phyloP scores from a whole-genome alignment of 345 rosid genomes.

The Triadica sebifera region DNA sequence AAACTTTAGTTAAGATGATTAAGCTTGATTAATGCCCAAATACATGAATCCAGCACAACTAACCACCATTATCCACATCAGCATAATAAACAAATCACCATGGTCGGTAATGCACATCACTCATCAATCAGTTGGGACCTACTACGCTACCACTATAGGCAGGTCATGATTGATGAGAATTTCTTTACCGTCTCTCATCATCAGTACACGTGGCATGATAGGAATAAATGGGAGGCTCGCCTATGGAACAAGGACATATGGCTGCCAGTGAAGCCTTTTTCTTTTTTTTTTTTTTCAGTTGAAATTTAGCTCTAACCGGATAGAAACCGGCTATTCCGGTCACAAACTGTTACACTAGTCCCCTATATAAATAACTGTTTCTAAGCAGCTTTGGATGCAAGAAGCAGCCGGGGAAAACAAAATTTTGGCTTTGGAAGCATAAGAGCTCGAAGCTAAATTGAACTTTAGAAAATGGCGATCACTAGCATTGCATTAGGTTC shows the following conservation, averaged over 20 bases:
- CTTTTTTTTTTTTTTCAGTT: conserved; percentile 6
- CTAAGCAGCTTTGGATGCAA: neutral
- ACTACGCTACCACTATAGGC: conserved; percentile 12
- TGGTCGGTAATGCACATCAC: conserved; percentile 41
- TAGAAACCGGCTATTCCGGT: conserved; percentile 19
- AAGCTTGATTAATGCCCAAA: conserved; percentile 18
- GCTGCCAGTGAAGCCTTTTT: conserved; percentile 5
- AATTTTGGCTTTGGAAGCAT: conserved; percentile 1
- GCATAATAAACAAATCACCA: conserved; percentile 34
- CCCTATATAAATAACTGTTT: conserved; percentile 32
- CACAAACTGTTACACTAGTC: neutral
- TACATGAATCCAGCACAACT: conserved; percentile 21
- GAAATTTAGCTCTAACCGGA: conserved; percentile 15
- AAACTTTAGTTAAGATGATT: neutral
- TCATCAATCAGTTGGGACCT: conserved; percentile 35
- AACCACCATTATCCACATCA: conserved; percentile 30
- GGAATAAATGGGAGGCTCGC: conserved; percentile 33
- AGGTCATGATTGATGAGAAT: conserved; percentile 16
- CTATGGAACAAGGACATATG: conserved; percentile 26
- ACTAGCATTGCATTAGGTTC: conserved; percentile 46
- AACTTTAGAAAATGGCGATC: conserved; percentile 42
- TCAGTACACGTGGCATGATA: conserved; percentile 34
- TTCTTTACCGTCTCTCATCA: conserved; percentile 27
- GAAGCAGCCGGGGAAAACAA: neutral
- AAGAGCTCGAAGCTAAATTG: conserved; percentile 2